A percentile compares a stretch with the other conserved stretches of the same genome.
phyloP scores from a whole-genome alignment of 768 basidiomycete species.

The Boletus vinaceobasis region DNA sequence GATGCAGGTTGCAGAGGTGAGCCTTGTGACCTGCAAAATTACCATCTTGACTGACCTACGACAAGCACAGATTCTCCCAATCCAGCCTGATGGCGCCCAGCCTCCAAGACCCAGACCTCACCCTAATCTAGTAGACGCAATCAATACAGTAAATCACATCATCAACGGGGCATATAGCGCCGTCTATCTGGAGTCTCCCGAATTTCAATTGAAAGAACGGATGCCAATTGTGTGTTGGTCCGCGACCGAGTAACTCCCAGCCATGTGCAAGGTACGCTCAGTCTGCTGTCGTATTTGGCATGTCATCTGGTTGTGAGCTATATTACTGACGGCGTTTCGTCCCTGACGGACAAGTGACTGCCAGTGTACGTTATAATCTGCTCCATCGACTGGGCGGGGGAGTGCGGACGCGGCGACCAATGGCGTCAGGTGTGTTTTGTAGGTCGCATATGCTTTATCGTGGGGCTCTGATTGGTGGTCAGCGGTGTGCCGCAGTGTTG shows the following conservation, averaged over 20 bases:
- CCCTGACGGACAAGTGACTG: neutral
- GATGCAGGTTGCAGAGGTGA: neutral
- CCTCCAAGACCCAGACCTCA: neutral
- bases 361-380: no score
- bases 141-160: neutral
- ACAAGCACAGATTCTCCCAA: neutral
- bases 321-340: neutral
- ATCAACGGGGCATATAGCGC: neutral
- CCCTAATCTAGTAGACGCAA: neutral
- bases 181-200: neutral
- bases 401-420: neutral
- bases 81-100: no score
- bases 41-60: neutral
- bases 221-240: neutral
- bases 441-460: neutral
- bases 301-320: neutral
- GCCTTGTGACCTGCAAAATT: neutral
- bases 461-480: neutral
- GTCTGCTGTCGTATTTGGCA: neutral
- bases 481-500: neutral
- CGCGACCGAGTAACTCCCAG: neutral
- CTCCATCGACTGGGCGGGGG: neutral
- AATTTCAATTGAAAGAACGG: constrained; percentile 1
- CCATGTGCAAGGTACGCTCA: neutral
- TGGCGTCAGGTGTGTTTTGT: neutral